phyloP scores from a whole-genome alignment of 2,329 filamentous ascomycete species.

The Cryphonectria nitschkei region DNA sequence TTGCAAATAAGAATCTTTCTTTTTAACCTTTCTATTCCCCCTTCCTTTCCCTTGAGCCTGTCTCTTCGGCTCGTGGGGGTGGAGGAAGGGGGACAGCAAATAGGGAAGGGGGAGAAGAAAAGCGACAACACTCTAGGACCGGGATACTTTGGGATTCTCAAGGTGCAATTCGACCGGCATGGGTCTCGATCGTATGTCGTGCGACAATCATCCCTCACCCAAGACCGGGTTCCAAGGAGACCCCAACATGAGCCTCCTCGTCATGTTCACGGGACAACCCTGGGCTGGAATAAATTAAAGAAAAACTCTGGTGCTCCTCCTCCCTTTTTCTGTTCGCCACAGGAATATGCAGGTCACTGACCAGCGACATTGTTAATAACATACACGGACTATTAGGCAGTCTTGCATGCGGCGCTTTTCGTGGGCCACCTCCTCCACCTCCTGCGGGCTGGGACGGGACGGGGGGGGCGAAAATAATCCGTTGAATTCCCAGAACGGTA shows the following conservation, averaged over 20 bases:
- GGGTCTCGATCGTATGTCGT: background rate
- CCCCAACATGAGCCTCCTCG: background rate
- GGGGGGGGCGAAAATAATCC: background rate
- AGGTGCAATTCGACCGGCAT: background rate
- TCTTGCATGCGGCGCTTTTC: background rate
- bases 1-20: background rate
- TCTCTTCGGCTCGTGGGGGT: background rate
- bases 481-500: background rate
- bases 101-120: background rate
- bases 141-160: background rate
- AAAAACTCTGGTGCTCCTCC: background rate
- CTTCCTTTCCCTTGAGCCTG: background rate
- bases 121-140: background rate
- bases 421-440: background rate
- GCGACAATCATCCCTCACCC: background rate
- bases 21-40: background rate
- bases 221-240: background rate
- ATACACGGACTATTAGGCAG: background rate
- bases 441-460: background rate
- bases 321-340: background rate
- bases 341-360: background rate
- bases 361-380: background rate
- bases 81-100: background rate
- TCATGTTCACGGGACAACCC: background rate
- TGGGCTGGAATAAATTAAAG: background rate